Evolutionary conservation across 2,329 filamentous ascomycete genomes (phyloP), one percentile per base, ranked within the genome.

Genomic region (Penicillium capsulatum): DNA sequence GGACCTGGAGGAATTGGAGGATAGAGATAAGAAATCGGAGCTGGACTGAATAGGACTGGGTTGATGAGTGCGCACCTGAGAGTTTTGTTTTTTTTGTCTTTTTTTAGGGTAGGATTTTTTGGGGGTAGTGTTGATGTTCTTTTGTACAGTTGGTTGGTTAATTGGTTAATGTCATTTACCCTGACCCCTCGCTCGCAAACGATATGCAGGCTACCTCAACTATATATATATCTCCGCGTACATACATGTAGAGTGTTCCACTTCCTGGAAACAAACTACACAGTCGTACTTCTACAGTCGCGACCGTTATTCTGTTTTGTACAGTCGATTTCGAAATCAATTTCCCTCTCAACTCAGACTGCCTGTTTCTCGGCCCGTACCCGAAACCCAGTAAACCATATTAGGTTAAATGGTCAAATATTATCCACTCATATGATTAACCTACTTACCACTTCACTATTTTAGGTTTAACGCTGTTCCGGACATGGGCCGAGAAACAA

Each of bases 21-120:
- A 28, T 28, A 28, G 26, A n/a, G 26, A 28, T 28, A n/a, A 28
- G 26, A 28, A 28, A 28, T 28, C 26, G 26, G 26, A 28, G 26
- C 26, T 28, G 26, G 26, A 28, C 26, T 28, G 26, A 28, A 28
- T 28, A 28, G 26, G 11, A 28, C 26, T 28, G 26, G 26, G 26
- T 28, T 7, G 26, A 28, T 6, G 26, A 28, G 26, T 28, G 26
- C 26, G 26, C 5, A 28, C 5, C 11, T 28, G 22, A 24, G 22
- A 24, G 11, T 28, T 28, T 28, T 28, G 5, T 28, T 28, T 7
- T 28, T 28, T 11, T 28, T 28, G 5, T 7, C 26, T 28, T 28
- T 28, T 28, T 28, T 28, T 28, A 7, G 5, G 5, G 26, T 28
- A 28, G 22, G 22, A 24, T 24, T 24, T 24, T 24, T 24, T 24